Evolutionary conservation across 768 basidiomycete species (phyloP).

Genomic region (Termitomyces sp.): DNA sequence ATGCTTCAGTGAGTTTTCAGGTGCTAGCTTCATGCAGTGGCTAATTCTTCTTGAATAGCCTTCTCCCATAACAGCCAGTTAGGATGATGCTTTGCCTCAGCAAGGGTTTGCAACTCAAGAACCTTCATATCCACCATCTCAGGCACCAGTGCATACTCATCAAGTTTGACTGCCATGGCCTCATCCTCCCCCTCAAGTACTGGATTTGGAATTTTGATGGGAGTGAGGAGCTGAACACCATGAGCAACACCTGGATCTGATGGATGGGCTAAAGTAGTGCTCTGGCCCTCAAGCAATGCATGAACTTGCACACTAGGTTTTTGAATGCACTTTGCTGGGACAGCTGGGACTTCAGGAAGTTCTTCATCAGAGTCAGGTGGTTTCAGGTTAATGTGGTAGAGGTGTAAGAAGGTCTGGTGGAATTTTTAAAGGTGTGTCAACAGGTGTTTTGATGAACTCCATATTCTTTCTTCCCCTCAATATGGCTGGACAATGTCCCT

Average conservation of each 20-base stretch:
- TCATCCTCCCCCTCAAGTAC: not conserved
- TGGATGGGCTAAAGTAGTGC: not conserved
- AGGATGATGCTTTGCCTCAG: not conserved
- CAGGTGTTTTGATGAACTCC: conserved; percentile 3
- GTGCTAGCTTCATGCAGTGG: not conserved
- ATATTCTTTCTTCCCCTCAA: conserved; percentile 28
- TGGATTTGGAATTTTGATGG: not conserved
- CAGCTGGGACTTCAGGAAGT: too few species aligned
- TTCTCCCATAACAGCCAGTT: not conserved
- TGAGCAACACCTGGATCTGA: not conserved
- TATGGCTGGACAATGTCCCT: conserved; percentile 8
- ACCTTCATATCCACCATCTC: not conserved
- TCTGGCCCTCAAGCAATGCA: not conserved
- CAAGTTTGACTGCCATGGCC: not conserved
- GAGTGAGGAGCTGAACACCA: not conserved
- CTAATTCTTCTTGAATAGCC: not conserved
- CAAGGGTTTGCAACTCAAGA: not conserved
- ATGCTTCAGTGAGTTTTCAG: not conserved
- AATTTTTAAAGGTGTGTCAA: not conserved
- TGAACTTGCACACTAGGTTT: not conserved
- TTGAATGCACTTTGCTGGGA: not conserved
- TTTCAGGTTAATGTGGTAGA: not conserved
- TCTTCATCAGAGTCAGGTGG: not conserved
- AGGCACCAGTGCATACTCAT: not conserved
- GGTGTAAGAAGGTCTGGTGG: not conserved